Conservation (phyloP, 1,139 yeast species). For the Kodamaea plutei region DNA sequence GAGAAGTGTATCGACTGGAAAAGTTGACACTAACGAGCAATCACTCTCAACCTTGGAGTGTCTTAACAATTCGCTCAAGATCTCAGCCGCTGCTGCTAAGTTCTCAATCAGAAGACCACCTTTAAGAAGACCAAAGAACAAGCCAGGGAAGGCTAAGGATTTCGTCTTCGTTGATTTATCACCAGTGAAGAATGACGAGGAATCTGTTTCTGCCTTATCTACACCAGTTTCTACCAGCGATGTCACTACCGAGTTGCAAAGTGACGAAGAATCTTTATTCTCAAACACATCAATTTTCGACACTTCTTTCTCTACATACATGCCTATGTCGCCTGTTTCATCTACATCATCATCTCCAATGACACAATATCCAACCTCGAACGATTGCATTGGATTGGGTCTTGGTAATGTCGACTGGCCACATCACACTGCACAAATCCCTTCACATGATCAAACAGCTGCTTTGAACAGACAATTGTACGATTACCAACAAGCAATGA, state of each 20-base stretch:
- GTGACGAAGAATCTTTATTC: constrained; percentile 13
- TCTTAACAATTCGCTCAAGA: constrained; percentile 42
- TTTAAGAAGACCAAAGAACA: constrained; percentile 47
- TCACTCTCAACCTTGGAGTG: constrained; percentile 34
- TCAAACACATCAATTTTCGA: constrained; percentile 10
- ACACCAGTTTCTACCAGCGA: constrained; percentile 9
- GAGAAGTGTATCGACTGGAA: constrained; percentile 23
- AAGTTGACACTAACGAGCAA: constrained; percentile 10
- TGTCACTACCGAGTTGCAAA: constrained; percentile 9
- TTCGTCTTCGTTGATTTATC: constrained; percentile 54
- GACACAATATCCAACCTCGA: constrained; percentile 1
- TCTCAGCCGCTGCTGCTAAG: constrained; percentile 34
- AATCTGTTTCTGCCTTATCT: constrained; percentile 9
- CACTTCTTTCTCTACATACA: constrained; percentile 11
- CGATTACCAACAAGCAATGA: constrained; percentile 23
- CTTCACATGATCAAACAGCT: constrained; percentile 6
- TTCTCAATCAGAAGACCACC: constrained; percentile 43
- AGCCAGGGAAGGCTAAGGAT: constrained; percentile 50
- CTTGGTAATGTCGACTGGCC: constrained; percentile 18
- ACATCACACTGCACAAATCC: constrained; percentile 8
- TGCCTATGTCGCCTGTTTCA: no score
- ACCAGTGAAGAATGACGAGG: constrained; percentile 40
- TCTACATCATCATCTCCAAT: constrained; percentile 5
- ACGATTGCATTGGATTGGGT: constrained; percentile 21
- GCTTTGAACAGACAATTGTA: constrained; percentile 16